phyloP scores from a whole-genome alignment of 768 basidiomycete genomes.

The Boletus rubropictus region DNA sequence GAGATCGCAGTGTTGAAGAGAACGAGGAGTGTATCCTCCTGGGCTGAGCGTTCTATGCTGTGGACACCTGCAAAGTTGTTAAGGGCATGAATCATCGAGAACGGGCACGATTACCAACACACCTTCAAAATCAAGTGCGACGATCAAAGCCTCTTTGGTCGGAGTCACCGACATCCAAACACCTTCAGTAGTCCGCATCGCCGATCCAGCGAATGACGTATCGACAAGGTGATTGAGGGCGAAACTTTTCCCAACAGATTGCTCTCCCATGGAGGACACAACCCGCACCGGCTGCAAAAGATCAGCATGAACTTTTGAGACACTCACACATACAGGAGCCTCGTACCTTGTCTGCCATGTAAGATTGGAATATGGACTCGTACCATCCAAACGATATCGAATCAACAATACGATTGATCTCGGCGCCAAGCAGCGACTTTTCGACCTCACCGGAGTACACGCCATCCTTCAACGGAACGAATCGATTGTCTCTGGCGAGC shows the following conservation, averaged over 20 bases:
- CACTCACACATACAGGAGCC: background rate
- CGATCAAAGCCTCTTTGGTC: conserved; percentile 48
- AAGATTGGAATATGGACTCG: conserved; percentile 57
- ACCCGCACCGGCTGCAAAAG: conserved; percentile 49
- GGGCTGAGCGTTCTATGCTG: conserved; percentile 56
- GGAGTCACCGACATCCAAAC: conserved; percentile 66
- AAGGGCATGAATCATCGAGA: background rate
- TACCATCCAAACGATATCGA: conserved; percentile 60
- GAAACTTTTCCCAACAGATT: conserved; percentile 59
- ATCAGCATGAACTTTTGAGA: background rate
- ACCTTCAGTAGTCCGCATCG: conserved; percentile 60
- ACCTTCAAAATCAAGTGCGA: conserved; percentile 65
- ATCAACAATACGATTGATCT: conserved; percentile 51
- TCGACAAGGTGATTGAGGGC: conserved; percentile 56
- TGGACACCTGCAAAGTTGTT: conserved; percentile 45
- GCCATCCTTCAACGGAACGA: conserved; percentile 56
- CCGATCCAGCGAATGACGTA: conserved; percentile 59
- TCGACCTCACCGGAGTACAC: conserved; percentile 46
- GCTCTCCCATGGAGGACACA: conserved; percentile 65
- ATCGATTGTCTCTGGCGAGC: conserved; percentile 53
- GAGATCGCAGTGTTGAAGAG: conserved; percentile 63
- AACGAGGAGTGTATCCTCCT: conserved; percentile 60
- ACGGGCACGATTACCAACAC: background rate
- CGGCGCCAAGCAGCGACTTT: conserved; percentile 51
- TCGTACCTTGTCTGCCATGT: conserved; percentile 50